Evolutionary conservation across 1,284 basidiomycete species (phyloP), one percentile per base, ranked within the genome.

Genomic region (Boletellus deceptivus): DNA sequence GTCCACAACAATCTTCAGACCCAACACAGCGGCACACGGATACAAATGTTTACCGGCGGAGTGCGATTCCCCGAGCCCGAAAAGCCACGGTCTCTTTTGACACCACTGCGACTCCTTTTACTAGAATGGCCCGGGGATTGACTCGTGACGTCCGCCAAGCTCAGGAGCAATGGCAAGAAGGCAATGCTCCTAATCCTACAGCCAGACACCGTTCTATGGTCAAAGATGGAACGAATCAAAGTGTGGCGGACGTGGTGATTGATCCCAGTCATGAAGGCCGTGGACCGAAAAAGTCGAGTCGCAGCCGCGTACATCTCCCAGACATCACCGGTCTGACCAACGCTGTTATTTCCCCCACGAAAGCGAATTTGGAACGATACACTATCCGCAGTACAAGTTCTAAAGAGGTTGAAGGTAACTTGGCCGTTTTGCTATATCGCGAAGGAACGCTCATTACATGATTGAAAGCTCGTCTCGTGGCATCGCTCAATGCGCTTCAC

Each of bases 281-380:
- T 18, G 16, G 50, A 42, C 38, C 54, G 4, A 66, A 52, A 49
- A 70, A 52, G 33, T 58, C 55, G 8, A 62, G 55, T 37, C 59
- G 58, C 50, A 64, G 52, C 55, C 71, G 57, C 22, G 67, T 90
- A 13, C 75, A 84, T 42, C 70, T 91, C 3, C 89, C 89, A 0
- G 89, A 91, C 56, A 79, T 91, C 6, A 91, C 89, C 3, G 89
- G 89, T 0, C 63, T 91, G 13, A 91, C 89, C 0, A 84, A 75
- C 43, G 88, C 85, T 0, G 80, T 90, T 11, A 79, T 80, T 46
- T 86, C 84, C 6, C 89, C 89, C 1, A 76, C 78, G 0, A 86
- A 78, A 56, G 70, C 70, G 8, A 74, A 73, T 17, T 56, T 73
- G 13, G 74, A 77, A 31, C 83, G 84, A 56, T 75, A 78, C 42